Base-by-base conservation (phyloP, 2,329 filamentous ascomycete genomes). In the Xylariaceae sp. region DNA sequence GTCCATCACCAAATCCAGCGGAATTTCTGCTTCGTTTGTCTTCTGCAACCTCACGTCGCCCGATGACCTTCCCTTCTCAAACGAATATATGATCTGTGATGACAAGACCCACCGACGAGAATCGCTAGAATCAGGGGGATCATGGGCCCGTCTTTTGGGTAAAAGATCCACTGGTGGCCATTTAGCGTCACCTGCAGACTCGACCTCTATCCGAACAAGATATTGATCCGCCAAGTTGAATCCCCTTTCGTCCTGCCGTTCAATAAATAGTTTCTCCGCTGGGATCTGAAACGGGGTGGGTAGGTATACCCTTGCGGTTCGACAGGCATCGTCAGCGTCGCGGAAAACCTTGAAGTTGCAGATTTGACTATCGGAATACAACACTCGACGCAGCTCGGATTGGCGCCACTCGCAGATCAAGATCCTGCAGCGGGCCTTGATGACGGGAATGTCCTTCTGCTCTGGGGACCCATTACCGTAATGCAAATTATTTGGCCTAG, bases 311-410 rank as follows among this genome's bases (percentile, higher is more conserved):
- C 76, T 73, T 12, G 77, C 75, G 53, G 79, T 73, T 29, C 70
- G 72, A 42, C 75, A 72, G 47, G 73, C 71, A 26, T 73, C 75
- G 47, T 73, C 70, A 2, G 75, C 68, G 36, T 78, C 77, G 59
- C 76, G 75, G 62, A 75, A 78, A 2, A 78, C 70, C 48, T 72
- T 76, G 56, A 84, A 68, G 41, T 74, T 74, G 68, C 80, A 83
- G 8, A 76, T 67, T 62, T 83, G 78, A 56, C 75, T 80, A 61
- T 80, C 75, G 58, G 78, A 79, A 61, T 80, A 74, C 53, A 83
- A 65, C 6, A 80, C 69, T 48, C 74, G 70, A 26, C 70, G 63
- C 55, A 70, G 67, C 45, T 68, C 71, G 16, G 64, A 64, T 15
- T 52, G 48, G 15, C 65, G 67, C 54, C 61, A 65, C 47, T 68